Percentiles rank a stretch among this genome's conserved stretches.
Conservation (phyloP, 2,329 filamentous ascomycete genomes). For the Ascochyta pisi region DNA sequence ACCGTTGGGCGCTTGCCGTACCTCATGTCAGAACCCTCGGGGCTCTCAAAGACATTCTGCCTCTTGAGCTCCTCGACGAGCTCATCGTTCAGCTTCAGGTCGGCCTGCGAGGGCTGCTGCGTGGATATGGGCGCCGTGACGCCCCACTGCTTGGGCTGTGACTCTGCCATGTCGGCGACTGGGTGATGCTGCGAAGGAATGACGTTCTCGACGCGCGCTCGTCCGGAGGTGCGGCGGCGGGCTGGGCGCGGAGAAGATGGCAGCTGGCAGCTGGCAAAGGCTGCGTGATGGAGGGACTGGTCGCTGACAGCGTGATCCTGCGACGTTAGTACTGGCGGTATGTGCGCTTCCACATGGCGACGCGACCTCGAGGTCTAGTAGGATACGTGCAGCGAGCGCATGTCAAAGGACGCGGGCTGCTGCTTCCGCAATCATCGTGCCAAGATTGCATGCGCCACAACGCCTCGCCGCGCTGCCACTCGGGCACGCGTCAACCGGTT, state of each 20-base stretch:
- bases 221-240: constrained; percentile 32
- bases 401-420: constrained; percentile 17
- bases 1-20: constrained; percentile 43
- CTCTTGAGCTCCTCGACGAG: constrained; percentile 83
- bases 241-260: constrained; percentile 22
- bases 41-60: constrained; percentile 90
- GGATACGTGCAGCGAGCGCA: constrained; percentile 23
- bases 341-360: constrained; percentile 43
- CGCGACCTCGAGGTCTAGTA: constrained; percentile 25
- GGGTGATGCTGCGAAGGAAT: constrained; percentile 12
- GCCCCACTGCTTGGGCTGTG: constrained; percentile 61
- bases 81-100: constrained; percentile 77
- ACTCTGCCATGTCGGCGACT: constrained; percentile 40
- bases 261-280: constrained; percentile 5
- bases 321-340: constrained; percentile 12
- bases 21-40: constrained; percentile 84
- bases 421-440: constrained; percentile 20
- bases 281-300: not conserved
- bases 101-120: constrained; percentile 75
- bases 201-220: constrained; percentile 19
- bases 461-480: constrained; percentile 7
- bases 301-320: constrained; percentile 8
- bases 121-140: constrained; percentile 85
- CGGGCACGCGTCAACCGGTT: constrained; percentile 1
- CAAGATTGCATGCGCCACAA: constrained; percentile 26